phyloP scores from a whole-genome alignment of 257 asterid genomes.

The Fraxinus anomala region DNA sequence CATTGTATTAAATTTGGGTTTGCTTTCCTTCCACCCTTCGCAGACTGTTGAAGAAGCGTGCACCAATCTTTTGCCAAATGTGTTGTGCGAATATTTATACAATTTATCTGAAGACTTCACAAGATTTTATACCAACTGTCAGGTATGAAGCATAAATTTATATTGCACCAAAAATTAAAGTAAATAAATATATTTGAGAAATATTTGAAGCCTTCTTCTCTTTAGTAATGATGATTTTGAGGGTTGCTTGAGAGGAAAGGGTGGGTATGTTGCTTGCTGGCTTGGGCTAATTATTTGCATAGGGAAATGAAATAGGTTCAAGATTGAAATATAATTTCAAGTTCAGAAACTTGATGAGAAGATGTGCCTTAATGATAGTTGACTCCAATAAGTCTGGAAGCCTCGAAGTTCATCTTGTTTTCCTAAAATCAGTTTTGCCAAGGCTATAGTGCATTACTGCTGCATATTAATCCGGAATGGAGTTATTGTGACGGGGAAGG shows the following conservation, averaged over 20 bases:
- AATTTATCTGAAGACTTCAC: constrained; percentile 88
- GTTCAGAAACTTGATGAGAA: not conserved
- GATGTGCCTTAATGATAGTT: not conserved
- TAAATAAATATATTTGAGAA: not conserved
- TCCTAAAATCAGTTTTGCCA: not conserved
- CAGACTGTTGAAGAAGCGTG: constrained; percentile 87
- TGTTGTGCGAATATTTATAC: constrained; percentile 80
- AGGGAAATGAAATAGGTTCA: not conserved
- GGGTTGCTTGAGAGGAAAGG: not conserved
- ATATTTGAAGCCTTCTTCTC: not conserved
- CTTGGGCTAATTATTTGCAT: not conserved
- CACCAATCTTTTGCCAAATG: constrained; percentile 64
- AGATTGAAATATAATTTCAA: not conserved
- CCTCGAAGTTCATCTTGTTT: not conserved
- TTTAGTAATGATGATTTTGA: not conserved
- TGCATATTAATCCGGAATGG: not conserved
- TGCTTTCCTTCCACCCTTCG: constrained; percentile 23
- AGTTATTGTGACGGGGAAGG: not conserved
- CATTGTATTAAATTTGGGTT: constrained; percentile 12
- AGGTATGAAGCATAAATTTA: constrained; percentile 47
- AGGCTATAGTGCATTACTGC: not conserved
- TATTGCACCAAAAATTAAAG: not conserved
- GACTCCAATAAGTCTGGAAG: not conserved
- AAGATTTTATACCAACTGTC: constrained; percentile 78
- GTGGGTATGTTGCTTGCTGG: not conserved